phyloP scores from a whole-genome alignment of 495 filamentous ascomycete genomes.

The Echria macrotheca region DNA sequence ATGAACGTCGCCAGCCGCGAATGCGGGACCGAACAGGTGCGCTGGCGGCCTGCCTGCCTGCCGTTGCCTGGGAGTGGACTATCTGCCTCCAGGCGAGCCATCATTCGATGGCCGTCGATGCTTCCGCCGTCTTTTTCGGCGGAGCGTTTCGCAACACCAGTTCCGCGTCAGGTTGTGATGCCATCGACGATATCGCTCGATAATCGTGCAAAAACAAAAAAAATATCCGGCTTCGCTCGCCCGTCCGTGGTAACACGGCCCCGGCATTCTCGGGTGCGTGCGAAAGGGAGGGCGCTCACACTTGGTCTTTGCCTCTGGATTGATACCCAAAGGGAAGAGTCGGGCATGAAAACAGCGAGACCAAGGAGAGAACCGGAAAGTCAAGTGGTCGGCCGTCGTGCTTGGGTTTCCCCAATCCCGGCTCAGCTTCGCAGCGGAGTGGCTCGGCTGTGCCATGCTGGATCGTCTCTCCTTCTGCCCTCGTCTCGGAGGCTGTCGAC shows the following conservation, averaged over 20 bases:
- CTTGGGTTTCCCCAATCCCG: constrained; percentile 14
- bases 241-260: too few relatives aligned
- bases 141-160: too few relatives aligned
- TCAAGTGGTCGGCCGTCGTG: constrained; percentile 12
- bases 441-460: constrained; percentile 7
- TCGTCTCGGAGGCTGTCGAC: constrained; percentile 9
- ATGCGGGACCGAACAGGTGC: constrained; percentile 20
- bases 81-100: constrained; percentile 6
- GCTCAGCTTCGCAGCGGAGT: constrained; percentile 12
- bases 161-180: too few relatives aligned
- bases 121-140: not conserved
- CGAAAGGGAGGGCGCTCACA: not conserved
- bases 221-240: too few relatives aligned
- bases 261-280: not conserved
- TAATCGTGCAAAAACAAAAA: too few relatives aligned
- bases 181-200: too few relatives aligned
- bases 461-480: constrained; percentile 8
- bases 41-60: constrained; percentile 20
- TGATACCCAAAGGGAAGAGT: constrained; percentile 32
- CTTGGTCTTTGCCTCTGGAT: constrained; percentile 9
- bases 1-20: constrained; percentile 13
- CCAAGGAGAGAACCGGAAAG: constrained; percentile 6
- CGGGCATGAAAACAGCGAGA: constrained; percentile 27
- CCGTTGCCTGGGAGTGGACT: constrained; percentile 21
- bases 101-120: not conserved